phyloP scores from a whole-genome alignment of 169 alveolate species.

The Plasmodium adleri region DNA sequence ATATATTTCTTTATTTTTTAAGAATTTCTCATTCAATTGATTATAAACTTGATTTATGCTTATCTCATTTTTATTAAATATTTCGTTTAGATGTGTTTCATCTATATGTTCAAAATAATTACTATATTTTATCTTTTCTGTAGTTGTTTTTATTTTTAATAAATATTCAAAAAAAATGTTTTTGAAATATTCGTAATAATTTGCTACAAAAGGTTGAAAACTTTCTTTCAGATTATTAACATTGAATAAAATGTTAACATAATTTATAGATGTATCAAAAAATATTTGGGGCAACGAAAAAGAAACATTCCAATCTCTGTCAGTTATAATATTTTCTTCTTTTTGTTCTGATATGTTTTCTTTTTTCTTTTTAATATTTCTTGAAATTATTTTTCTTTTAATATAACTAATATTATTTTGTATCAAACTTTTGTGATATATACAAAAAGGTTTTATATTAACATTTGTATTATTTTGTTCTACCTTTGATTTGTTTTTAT shows the following conservation, averaged over 20 bases:
- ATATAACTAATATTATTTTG: conserved; percentile 9
- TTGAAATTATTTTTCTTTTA: conserved; percentile 6
- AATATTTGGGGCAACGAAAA: background rate
- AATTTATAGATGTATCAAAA: background rate
- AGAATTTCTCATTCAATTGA: conserved; percentile 4
- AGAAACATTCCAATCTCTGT: background rate
- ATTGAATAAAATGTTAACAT: conserved; percentile 19
- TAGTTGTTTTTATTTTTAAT: conserved; percentile 34
- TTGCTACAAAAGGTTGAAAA: conserved; percentile 10
- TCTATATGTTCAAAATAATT: conserved; percentile 12
- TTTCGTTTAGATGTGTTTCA: background rate
- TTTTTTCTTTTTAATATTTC: conserved; percentile 1
- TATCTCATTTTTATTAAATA: background rate
- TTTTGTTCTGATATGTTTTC: background rate
- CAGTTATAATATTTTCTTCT: background rate
- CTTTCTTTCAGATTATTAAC: conserved; percentile 3
- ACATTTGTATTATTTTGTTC: background rate
- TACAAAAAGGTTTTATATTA: background rate
- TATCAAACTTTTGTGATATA: background rate
- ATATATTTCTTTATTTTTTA: conserved; percentile 46
- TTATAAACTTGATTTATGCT: background rate
- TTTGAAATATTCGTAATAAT: conserved; percentile 25
- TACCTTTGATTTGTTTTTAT: conserved; percentile 7
- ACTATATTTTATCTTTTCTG: conserved; percentile 15
- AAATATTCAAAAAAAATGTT: conserved; percentile 1